Conservation (phyloP, 2,329 filamentous ascomycete genomes). For the Neofusicoccum ribis region DNA sequence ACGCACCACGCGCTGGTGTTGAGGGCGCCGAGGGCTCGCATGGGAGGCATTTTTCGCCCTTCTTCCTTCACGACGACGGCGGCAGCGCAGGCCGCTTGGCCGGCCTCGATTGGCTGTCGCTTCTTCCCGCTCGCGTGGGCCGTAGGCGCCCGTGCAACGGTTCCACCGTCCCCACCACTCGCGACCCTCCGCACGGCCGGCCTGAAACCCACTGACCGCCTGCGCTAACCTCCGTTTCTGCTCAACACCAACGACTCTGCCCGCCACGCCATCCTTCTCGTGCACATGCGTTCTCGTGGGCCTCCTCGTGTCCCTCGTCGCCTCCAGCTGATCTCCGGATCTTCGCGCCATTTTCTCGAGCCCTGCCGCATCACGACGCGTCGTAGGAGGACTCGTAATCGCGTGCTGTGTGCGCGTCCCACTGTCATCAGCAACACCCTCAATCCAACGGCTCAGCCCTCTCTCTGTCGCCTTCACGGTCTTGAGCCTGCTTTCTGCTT, state of each 20-base stretch:
- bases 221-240: neutral
- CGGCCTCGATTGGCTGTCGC: constrained; percentile 13
- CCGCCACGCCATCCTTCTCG: neutral
- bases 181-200: neutral
- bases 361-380: neutral
- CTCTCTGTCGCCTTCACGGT: neutral
- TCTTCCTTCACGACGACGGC: neutral
- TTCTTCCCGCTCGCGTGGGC: neutral
- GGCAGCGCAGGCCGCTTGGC: neutral
- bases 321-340: neutral
- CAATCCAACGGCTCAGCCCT: neutral
- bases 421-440: neutral
- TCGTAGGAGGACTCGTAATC: neutral
- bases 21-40: neutral
- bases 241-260: constrained; percentile 2
- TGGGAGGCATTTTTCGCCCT: neutral
- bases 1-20: neutral
- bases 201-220: constrained; percentile 10
- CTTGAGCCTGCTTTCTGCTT: neutral
- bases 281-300: no score
- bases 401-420: neutral
- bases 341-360: neutral
- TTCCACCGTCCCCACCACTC: neutral
- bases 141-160: constrained; percentile 7
- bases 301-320: neutral